Percentiles rank a stretch among this genome's conserved stretches.
These are phyloP conservation scores for Rhynchosporium agropyri DNA, from an alignment of 2,329 filamentous ascomycete species.

Conservation along the genomic window DNA sequence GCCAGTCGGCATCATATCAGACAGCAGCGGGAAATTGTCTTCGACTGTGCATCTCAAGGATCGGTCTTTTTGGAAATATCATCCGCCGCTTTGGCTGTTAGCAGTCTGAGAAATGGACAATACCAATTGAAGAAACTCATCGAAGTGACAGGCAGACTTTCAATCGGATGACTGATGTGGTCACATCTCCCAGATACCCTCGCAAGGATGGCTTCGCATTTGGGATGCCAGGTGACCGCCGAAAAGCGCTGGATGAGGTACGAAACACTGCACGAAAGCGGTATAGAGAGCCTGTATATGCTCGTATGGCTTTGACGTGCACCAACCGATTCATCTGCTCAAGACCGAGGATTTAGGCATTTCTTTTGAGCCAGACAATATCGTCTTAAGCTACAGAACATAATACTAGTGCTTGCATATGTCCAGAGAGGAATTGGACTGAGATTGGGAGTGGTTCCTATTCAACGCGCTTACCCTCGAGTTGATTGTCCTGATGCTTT, in stretches of 20 bases:
- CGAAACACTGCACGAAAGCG: no score
- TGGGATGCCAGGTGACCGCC: neutral
- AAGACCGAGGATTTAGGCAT: conserved; percentile 13
- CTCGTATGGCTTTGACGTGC: conserved; percentile 34
- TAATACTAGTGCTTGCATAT: conserved; percentile 26
- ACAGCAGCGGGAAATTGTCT: no score
- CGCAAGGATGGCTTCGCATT: neutral
- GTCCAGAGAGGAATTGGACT: conserved; percentile 17
- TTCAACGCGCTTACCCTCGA: neutral
- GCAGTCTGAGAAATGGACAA: no score
- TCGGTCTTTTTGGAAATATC: no score
- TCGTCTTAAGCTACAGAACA: conserved; percentile 30
- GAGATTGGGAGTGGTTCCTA: neutral
- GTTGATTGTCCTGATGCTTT: neutral
- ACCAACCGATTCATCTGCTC: conserved; percentile 36
- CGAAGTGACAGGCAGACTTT: no score
- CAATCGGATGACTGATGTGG: no score
- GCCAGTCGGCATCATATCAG: no score
- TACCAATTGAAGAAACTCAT: no score
- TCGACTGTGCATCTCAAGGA: no score
- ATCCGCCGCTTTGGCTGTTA: no score
- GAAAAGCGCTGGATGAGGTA: neutral
- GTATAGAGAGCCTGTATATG: conserved; percentile 35
- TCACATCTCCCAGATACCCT: neutral
- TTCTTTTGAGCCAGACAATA: conserved; percentile 15